A percentile compares a stretch with the other conserved stretches of the same genome.
These are phyloP conservation scores for Stylonectria norvegica DNA, from an alignment of 2,329 filamentous ascomycete genomes.

Conservation along the genomic window DNA sequence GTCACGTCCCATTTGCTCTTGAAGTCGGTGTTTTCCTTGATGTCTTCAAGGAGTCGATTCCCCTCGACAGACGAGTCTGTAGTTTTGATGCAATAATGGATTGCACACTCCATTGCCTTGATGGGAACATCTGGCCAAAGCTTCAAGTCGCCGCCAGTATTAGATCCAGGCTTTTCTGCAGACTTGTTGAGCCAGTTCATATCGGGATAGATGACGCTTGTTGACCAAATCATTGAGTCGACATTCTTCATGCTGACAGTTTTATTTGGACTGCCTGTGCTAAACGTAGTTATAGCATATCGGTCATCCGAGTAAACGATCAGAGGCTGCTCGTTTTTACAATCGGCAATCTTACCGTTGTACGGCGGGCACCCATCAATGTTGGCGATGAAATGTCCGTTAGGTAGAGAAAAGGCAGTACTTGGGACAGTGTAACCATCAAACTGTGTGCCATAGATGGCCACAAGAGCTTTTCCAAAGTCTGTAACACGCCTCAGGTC, in stretches of 20 bases:
- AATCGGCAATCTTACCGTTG: background rate
- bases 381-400: conserved; percentile 9
- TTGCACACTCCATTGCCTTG: conserved; percentile 7
- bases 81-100: conserved; percentile 12
- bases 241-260: conserved; percentile 13
- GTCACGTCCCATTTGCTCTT: too few relatives aligned
- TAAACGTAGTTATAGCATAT: conserved; percentile 8
- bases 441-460: background rate
- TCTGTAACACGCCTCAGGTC: conserved; percentile 4
- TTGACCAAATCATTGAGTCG: conserved; percentile 16
- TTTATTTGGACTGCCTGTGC: conserved; percentile 11
- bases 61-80: conserved; percentile 2
- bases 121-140: conserved; percentile 9
- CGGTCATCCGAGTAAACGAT: conserved; percentile 2
- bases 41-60: conserved; percentile 3
- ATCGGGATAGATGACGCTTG: conserved; percentile 9
- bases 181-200: conserved; percentile 1
- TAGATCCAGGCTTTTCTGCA: background rate
- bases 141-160: background rate
- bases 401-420: conserved; percentile 4
- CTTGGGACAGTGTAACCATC: background rate
- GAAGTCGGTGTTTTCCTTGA: background rate
- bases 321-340: background rate
- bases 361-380: conserved; percentile 4
- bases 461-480: conserved; percentile 2